These are phyloP conservation scores for Beauveria brongniartii DNA, from an alignment of 2,329 filamentous ascomycete genomes.

Conservation along the genomic window DNA sequence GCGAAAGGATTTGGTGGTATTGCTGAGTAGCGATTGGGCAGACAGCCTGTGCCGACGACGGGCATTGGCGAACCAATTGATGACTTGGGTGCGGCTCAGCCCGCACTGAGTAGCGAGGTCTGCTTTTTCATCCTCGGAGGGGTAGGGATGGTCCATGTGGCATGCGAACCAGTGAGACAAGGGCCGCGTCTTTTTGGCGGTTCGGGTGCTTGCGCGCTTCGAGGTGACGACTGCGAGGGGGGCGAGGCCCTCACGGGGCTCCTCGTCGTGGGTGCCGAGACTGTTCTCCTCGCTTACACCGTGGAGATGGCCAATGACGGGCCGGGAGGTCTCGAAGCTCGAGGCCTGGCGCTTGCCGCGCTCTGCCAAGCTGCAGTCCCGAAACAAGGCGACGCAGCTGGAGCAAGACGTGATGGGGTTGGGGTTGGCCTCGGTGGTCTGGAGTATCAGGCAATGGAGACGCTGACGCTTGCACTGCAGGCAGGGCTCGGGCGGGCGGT, in stretches of 20 bases:
- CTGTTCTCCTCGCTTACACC: slow-evolving; percentile 34
- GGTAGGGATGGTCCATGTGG: slow-evolving; percentile 40
- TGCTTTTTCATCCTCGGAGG: slow-evolving; percentile 36
- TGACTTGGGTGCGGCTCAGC: slow-evolving; percentile 35
- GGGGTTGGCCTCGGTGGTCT: slow-evolving; percentile 38
- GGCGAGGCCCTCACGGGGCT: background rate
- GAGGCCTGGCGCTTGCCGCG: slow-evolving; percentile 36
- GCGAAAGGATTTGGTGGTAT: slow-evolving; percentile 20
- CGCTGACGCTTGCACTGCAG: slow-evolving; percentile 34
- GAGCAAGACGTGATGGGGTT: slow-evolving; percentile 41
- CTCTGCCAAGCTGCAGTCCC: slow-evolving; percentile 40
- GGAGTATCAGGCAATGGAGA: slow-evolving; percentile 40
- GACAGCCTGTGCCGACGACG: slow-evolving; percentile 37
- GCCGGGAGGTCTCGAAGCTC: slow-evolving; percentile 37
- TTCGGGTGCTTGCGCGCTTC: slow-evolving; percentile 30
- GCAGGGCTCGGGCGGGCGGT: slow-evolving; percentile 34
- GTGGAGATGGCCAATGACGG: slow-evolving; percentile 40
- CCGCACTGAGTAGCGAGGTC: slow-evolving; percentile 33
- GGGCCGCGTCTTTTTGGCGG: slow-evolving; percentile 36
- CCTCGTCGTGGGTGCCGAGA: slow-evolving; percentile 1
- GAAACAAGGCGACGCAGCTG: slow-evolving; percentile 41
- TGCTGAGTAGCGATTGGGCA: slow-evolving; percentile 19
- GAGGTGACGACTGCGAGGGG: slow-evolving; percentile 15
- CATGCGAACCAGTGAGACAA: slow-evolving; percentile 38
- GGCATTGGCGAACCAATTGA: slow-evolving; percentile 45